phyloP scores from a whole-genome alignment of 208 protist genomes.

The Novymonas esmeraldas region DNA sequence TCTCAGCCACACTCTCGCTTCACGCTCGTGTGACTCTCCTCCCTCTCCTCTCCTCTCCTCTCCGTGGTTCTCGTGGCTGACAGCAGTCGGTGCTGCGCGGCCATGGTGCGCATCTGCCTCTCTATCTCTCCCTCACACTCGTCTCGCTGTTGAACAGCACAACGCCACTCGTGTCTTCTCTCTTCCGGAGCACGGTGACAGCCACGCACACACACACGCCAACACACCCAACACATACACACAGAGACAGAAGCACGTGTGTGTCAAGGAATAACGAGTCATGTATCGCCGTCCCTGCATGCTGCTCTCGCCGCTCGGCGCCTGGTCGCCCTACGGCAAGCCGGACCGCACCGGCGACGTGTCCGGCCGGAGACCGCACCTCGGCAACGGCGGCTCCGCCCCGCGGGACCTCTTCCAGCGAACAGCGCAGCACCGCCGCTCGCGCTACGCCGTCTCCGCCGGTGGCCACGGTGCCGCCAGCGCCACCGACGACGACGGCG shows the following conservation, averaged over 20 bases:
- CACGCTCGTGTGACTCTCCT: no score
- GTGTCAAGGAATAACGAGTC: background rate
- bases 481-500: background rate
- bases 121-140: no score
- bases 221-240: background rate
- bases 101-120: no score
- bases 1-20: no score
- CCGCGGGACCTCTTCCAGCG: conserved; percentile 31
- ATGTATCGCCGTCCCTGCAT: conserved; percentile 23
- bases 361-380: conserved; percentile 10
- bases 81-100: no score
- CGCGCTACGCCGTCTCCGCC: conserved; percentile 28
- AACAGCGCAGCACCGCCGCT: conserved; percentile 25
- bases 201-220: no score
- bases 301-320: conserved; percentile 2
- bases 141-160: no score
- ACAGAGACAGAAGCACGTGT: background rate
- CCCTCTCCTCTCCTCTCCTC: no score
- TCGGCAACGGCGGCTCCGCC: conserved; percentile 29
- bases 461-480: conserved; percentile 12
- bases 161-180: no score
- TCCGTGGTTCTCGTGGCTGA: no score
- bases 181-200: no score
- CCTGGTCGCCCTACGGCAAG: conserved; percentile 29
- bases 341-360: conserved; percentile 24